phyloP scores from a whole-genome alignment of 2,329 filamentous ascomycete genomes.

The Penicillium sp. region DNA sequence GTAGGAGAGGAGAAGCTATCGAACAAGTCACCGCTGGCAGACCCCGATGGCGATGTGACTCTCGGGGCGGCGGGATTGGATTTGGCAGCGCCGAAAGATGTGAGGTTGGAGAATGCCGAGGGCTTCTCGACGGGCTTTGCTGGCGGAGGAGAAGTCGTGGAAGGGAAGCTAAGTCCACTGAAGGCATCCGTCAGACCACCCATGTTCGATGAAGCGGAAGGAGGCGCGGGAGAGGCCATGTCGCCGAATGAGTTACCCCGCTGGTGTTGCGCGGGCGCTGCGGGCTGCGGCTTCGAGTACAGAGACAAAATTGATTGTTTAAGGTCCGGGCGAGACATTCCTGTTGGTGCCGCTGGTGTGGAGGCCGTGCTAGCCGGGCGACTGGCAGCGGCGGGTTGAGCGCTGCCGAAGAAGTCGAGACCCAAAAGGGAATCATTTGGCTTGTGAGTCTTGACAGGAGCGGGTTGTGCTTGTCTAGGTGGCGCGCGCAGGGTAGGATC shows the following conservation, averaged over 20 bases:
- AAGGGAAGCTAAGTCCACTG: conserved; percentile 65
- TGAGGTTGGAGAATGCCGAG: conserved; percentile 65
- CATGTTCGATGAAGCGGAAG: conserved; percentile 39
- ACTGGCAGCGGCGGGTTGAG: conserved; percentile 66
- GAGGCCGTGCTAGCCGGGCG: conserved; percentile 80
- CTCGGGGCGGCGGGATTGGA: conserved; percentile 49
- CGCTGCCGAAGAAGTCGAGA: conserved; percentile 84
- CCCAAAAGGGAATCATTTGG: conserved; percentile 84
- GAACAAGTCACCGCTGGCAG: conserved; percentile 78
- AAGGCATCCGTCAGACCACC: conserved; percentile 82
- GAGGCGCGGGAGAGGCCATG: conserved; percentile 58
- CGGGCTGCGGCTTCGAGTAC: conserved; percentile 79
- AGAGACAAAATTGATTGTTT: conserved; percentile 97
- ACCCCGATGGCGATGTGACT: conserved; percentile 51
- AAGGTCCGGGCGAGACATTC: conserved; percentile 82
- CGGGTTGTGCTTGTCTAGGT: conserved; percentile 63
- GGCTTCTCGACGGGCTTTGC: conserved; percentile 52
- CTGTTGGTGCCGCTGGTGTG: conserved; percentile 56
- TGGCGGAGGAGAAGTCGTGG: conserved; percentile 43
- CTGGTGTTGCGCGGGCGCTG: conserved; percentile 52
- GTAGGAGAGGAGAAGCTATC: conserved; percentile 67
- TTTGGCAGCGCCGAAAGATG: conserved; percentile 54
- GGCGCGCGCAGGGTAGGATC: conserved; percentile 68
- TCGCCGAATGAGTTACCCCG: conserved; percentile 67
- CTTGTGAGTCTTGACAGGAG: conserved; percentile 62